Evolutionary conservation across 2,329 filamentous ascomycete genomes (phyloP), one percentile per base, ranked within the genome.

Genomic region (Neurospora sp.): DNA sequence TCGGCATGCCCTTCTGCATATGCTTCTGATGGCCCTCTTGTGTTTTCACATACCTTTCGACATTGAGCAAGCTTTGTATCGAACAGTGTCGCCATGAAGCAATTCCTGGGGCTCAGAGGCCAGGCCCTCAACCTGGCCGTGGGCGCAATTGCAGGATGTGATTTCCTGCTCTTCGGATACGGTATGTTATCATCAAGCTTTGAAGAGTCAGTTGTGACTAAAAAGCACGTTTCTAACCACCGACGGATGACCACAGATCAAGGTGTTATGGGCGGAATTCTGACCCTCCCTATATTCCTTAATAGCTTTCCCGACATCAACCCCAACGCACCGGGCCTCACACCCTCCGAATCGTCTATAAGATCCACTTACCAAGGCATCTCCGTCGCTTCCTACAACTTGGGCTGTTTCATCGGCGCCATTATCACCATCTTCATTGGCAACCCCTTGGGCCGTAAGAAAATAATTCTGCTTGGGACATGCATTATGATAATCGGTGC

Each of bases 201-300:
- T 37, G 57, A 10, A 23, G 3, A n/a, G 17, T n/a, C 38, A 17
- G 17, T 28, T 23, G 17, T 67, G 39, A 41, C 5, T 52, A 37
- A 69, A 43, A 67, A 38, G 8, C 37, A 38, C 11, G 28, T 11
- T 38, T 38, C 37, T 38, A 38, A 38, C 37, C 37, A 38, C 37
- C 37, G 10, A 38, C 11, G 37, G 37, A 38, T 38, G 2, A 38
- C 37, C 10, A 38, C 37, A 23, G 19, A 46, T 19, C 41, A 46
- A 1, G 41, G 91, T 76, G 89, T 92, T 10, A 93, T 92, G 84
- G 91, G 89, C 66, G 89, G 89, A 70, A 88, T 95, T 73, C 82
- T 95, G 70, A 92, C 90, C 3, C 85, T 94, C 75, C 80, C 84
- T 23, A 83, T 84, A 10, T 92, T 91, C 74, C 81, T 88, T 2